These are phyloP conservation scores for Tilletia indica DNA, from an alignment of 1,284 basidiomycete genomes.

Conservation along the genomic window DNA sequence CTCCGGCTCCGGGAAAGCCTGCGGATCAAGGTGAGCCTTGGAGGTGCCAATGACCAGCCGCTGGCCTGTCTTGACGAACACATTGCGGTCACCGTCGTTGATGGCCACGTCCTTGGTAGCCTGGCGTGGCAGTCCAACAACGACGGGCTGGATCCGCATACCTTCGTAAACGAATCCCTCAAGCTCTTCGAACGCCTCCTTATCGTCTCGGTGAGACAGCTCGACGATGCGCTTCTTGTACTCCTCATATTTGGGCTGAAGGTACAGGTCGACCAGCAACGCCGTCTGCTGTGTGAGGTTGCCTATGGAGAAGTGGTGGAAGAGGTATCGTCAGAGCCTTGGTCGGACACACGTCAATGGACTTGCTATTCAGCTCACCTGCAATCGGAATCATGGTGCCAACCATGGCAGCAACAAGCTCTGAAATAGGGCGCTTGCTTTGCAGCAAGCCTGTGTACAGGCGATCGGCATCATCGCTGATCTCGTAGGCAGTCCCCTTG, in stretches of 20 bases:
- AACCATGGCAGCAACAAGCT: conserved; percentile 19
- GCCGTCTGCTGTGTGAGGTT: conserved; percentile 29
- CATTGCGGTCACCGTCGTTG: conserved; percentile 22
- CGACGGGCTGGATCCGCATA: conserved; percentile 26
- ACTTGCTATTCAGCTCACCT: neutral
- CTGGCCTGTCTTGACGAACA: conserved; percentile 35
- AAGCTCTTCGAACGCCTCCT: conserved; percentile 28
- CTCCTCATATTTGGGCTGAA: conserved; percentile 22
- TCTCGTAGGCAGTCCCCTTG: conserved; percentile 25
- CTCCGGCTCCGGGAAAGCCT: conserved; percentile 62
- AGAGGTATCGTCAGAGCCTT: too few species aligned
- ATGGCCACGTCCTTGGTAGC: conserved; percentile 21
- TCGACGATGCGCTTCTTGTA: conserved; percentile 27
- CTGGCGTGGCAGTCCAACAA: conserved; percentile 26
- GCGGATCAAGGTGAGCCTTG: conserved; percentile 55
- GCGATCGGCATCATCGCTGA: conserved; percentile 21
- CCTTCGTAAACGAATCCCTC: conserved; percentile 28
- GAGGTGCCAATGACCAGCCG: conserved; percentile 31
- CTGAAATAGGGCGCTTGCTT: conserved; percentile 5
- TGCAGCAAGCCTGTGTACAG: conserved; percentile 22
- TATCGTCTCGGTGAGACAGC: conserved; percentile 18
- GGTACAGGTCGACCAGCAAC: conserved; percentile 28
- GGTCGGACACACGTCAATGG: too few species aligned
- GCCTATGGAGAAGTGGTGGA: neutral
- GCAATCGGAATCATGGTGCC: conserved; percentile 27